Evolutionary conservation across 139 green algal species (phyloP).

Genomic region (Diplosphaera chodatii): DNA sequence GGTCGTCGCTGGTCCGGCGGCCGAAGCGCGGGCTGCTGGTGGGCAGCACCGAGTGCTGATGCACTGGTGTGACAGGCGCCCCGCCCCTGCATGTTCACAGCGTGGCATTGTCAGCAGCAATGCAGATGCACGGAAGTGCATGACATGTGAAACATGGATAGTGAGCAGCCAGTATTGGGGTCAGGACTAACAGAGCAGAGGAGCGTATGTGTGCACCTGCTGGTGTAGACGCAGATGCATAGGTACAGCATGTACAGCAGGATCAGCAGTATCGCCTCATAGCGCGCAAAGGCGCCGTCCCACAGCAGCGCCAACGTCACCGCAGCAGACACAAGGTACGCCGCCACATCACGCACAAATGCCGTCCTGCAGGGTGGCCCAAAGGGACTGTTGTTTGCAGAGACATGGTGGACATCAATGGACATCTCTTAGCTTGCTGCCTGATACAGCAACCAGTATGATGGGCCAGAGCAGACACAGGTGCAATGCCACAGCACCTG

Average conservation of each 20-base stretch:
- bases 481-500: no score
- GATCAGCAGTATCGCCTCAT: slow-evolving; percentile 19
- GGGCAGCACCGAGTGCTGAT: not conserved
- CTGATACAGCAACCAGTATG: no score
- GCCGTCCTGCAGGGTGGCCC: slow-evolving; percentile 15
- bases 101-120: no score
- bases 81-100: not conserved
- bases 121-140: no score
- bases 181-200: no score
- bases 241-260: slow-evolving; percentile 26
- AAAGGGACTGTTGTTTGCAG: no score
- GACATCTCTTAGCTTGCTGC: no score
- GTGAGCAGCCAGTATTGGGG: no score
- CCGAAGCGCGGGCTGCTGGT: not conserved
- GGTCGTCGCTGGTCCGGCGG: not conserved
- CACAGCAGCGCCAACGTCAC: slow-evolving; percentile 23
- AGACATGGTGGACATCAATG: no score
- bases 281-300: slow-evolving; percentile 12
- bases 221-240: slow-evolving; percentile 21
- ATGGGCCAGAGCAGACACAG: no score
- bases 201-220: no score
- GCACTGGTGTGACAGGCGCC: not conserved
- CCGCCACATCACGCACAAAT: slow-evolving; percentile 30
- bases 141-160: no score
- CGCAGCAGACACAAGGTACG: slow-evolving; percentile 27